Percentiles rank a stretch among this genome's conserved stretches.
Conservation (phyloP, 768 basidiomycete genomes). For the Crepidotus variabilis region DNA sequence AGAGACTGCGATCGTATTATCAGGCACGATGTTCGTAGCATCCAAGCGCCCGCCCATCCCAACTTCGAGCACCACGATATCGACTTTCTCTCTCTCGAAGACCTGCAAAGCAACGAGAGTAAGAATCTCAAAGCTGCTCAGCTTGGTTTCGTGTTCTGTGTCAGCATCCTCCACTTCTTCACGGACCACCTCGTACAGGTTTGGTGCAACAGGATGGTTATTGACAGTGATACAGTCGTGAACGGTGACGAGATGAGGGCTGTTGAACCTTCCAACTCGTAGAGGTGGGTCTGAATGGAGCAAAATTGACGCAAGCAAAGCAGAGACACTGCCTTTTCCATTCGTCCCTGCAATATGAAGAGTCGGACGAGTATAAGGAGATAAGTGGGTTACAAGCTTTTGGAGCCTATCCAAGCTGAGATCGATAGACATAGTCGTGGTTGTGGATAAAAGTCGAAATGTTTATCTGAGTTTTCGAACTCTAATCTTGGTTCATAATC, state of each 20-base stretch:
- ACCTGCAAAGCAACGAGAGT: constrained; percentile 76
- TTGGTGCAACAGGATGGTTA: constrained; percentile 43
- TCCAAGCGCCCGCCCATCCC: constrained; percentile 93
- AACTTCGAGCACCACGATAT: constrained; percentile 81
- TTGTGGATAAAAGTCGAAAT: not conserved
- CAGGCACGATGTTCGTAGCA: constrained; percentile 88
- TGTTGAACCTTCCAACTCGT: constrained; percentile 82
- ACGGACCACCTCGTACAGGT: constrained; percentile 45
- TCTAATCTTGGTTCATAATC: too few species aligned
- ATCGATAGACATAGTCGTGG: constrained; percentile 54
- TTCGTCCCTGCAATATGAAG: constrained; percentile 95
- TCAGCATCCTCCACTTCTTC: constrained; percentile 47
- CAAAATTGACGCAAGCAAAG: constrained; percentile 76
- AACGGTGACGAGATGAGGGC: constrained; percentile 81
- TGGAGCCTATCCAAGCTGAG: constrained; percentile 60
- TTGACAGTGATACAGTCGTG: constrained; percentile 76
- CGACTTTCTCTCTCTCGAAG: constrained; percentile 70
- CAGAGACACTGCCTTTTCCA: constrained; percentile 93
- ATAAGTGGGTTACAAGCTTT: constrained; percentile 49
- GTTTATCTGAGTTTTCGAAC: too few species aligned
- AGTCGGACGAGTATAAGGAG: constrained; percentile 70
- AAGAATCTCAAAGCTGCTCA: constrained; percentile 81
- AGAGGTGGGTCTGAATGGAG: constrained; percentile 48
- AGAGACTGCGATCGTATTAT: constrained; percentile 66
- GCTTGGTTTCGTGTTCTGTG: constrained; percentile 35